Evolutionary conservation across 345 rosid genomes (phyloP).

Genomic region (Ailanthus altissimus): DNA sequence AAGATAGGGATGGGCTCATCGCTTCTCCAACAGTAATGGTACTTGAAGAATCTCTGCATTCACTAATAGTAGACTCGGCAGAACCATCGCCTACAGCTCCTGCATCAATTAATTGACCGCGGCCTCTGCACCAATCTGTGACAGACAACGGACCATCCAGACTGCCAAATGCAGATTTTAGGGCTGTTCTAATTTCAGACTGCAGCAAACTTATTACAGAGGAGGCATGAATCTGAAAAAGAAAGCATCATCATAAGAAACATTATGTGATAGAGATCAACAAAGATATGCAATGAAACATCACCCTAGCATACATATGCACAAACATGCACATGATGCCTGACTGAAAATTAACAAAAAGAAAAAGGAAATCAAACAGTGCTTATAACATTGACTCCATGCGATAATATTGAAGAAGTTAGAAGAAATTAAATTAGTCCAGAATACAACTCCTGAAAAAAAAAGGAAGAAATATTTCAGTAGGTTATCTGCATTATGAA

Average conservation of each 20-base stretch:
- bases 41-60: slow-evolving; percentile 66
- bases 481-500: not conserved
- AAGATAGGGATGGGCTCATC: slow-evolving; percentile 58
- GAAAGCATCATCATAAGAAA: slow-evolving; percentile 21
- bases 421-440: not conserved
- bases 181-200: slow-evolving; percentile 81
- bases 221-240: slow-evolving; percentile 74
- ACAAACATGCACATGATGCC: not conserved
- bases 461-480: not conserved
- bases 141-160: slow-evolving; percentile 91
- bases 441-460: not conserved
- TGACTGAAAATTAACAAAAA: not conserved
- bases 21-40: slow-evolving; percentile 54
- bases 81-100: slow-evolving; percentile 68
- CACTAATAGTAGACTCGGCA: slow-evolving; percentile 71
- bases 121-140: slow-evolving; percentile 97
- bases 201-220: slow-evolving; percentile 83
- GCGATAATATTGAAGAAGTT: not conserved
- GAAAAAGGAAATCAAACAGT: not conserved
- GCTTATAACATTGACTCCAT: not conserved
- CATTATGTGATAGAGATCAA: slow-evolving; percentile 6
- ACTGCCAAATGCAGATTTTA: slow-evolving; percentile 81
- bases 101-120: slow-evolving; percentile 58
- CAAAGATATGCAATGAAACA: not conserved
- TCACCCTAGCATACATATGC: too few relatives aligned